Base-by-base conservation (phyloP, 192 early-diverging fungal genomes). In the Rhizoclosmatium globosum region DNA sequence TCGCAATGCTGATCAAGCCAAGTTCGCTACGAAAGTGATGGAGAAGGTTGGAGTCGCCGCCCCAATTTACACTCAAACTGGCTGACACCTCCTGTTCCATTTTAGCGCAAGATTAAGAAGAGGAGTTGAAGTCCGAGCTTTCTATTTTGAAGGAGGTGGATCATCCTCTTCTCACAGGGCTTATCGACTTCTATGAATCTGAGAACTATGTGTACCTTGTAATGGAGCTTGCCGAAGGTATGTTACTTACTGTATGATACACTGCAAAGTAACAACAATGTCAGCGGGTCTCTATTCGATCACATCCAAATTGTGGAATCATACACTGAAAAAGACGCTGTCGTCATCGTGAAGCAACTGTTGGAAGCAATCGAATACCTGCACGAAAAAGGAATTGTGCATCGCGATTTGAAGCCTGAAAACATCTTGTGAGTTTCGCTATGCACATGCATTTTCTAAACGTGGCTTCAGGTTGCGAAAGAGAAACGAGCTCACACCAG, bases 21-120 rank as follows among this genome's bases (percentile, higher is more conserved):
- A 38, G 43, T 76, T 84, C 85, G 94, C 94, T 2, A 86, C 91
- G 39, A 95, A 94, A 60, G 93, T 93, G 46, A 93, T 94, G 64
- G 79, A 89, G 64, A 94, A 93, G 79, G 86, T n/a, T n/a, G n/a
- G n/a, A n/a, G n/a, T 86, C 82, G 83, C 47, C 0, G 31, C 19
- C 17, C 42, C n/a, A 17, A 39, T 3, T n/a, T 74, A 19, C 38
- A n/a, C 66, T 43, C 48, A 31, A n/a, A 42, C 47, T 53, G 69
- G 15, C 6, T 17, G 66, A 73, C 31, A 71, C 31, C 31, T n/a
- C 31, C 31, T 0, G 31, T 31, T 31, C 31, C 31, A n/a, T n/a
- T n/a, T n/a, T 31, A 31, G 31, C 31, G 73, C 44, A 45, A 47
- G 15, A 39, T 69, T 89, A 91, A 85, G 43, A 89, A 71, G 85